These are phyloP conservation scores for Aspergillus oerlinghausenensis DNA, from an alignment of 2,329 filamentous ascomycete genomes.

Conservation along the genomic window DNA sequence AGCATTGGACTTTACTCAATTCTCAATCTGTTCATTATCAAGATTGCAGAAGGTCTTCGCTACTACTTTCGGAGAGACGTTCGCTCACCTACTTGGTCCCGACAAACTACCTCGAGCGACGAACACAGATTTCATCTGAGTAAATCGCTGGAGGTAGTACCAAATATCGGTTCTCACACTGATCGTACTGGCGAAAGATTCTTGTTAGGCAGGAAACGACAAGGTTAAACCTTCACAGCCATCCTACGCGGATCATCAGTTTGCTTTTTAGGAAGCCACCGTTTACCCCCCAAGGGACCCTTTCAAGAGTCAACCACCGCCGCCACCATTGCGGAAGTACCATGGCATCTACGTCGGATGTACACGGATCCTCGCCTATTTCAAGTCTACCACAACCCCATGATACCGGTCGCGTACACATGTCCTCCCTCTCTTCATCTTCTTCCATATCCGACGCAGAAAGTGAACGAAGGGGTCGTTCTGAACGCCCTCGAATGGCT, in stretches of 20 bases:
- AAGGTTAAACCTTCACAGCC: background rate
- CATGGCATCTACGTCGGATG: slow-evolving; percentile 35
- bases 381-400: slow-evolving; percentile 37
- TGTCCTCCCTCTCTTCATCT: slow-evolving; percentile 41
- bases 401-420: slow-evolving; percentile 36
- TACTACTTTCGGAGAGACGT: background rate
- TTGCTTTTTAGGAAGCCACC: slow-evolving; percentile 2
- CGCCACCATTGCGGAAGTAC: slow-evolving; percentile 10
- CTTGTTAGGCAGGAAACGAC: background rate
- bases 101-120: slow-evolving; percentile 35
- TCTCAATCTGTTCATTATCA: background rate
- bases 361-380: slow-evolving; percentile 36
- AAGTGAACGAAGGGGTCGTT: slow-evolving; percentile 41
- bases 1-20: background rate
- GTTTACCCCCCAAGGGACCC: slow-evolving; percentile 9
- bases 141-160: slow-evolving; percentile 36
- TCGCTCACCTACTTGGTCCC: slow-evolving; percentile 16
- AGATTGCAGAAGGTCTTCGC: background rate
- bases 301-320: slow-evolving; percentile 7
- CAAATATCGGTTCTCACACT: slow-evolving; percentile 7
- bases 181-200: background rate
- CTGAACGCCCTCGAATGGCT: slow-evolving; percentile 61
- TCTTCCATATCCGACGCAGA: slow-evolving; percentile 47
- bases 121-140: slow-evolving; percentile 35
- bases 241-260: background rate